Evolutionary conservation across 257 asterid genomes (phyloP).

Genomic region (Solanum ossicruentum): DNA sequence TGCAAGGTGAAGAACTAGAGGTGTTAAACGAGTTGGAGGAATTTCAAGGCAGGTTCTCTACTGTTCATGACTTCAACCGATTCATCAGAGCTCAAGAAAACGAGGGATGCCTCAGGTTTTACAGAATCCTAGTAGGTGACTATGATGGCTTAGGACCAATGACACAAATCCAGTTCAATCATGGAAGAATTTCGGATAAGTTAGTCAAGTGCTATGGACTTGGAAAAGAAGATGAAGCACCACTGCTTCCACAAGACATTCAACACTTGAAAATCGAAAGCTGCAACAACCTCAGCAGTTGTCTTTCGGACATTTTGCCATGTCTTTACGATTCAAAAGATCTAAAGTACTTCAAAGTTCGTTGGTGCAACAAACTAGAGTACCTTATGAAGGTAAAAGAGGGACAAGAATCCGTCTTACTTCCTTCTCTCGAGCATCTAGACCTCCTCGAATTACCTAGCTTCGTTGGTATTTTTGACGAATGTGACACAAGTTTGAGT

Average conservation of each 20-base stretch:
- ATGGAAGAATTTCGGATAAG: background rate
- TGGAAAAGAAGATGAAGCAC: background rate
- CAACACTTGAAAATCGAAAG: background rate
- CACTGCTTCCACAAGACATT: background rate
- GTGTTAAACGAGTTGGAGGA: background rate
- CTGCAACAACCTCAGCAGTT: background rate
- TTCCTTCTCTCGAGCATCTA: background rate
- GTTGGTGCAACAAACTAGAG: background rate
- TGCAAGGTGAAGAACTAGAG: conserved; percentile 7
- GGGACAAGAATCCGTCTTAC: background rate
- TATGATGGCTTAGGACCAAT: background rate
- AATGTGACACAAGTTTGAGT: background rate
- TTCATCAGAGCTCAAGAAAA: conserved; percentile 10
- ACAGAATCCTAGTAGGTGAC: conserved; percentile 8
- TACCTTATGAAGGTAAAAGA: background rate
- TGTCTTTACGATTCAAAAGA: background rate
- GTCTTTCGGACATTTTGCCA: background rate
- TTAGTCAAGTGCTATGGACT: background rate
- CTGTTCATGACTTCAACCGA: background rate
- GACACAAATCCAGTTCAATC: background rate
- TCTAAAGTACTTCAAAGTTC: background rate
- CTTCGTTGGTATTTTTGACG: background rate
- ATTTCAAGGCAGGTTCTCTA: conserved; percentile 6
- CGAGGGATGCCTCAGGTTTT: conserved; percentile 2
- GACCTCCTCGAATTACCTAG: background rate